Evolutionary conservation across 495 filamentous ascomycete genomes (phyloP), one percentile per base, ranked within the genome.

Genomic region (Acidomyces sp.): DNA sequence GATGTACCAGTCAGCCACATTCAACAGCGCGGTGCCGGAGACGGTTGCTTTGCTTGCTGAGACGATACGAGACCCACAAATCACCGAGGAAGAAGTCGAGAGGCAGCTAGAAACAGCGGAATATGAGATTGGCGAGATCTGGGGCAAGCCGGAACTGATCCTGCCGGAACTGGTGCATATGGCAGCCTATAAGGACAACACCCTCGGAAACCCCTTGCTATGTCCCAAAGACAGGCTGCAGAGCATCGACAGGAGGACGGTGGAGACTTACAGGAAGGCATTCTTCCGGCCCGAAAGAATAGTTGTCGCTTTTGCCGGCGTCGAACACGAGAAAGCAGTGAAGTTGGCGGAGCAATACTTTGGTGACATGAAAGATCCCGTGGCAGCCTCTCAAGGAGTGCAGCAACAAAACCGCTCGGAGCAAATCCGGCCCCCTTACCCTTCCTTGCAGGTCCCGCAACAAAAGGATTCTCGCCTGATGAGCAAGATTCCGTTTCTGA

Each of bases 1-100:
- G 55, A 96, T 99, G 90, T 99, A 99, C 64, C 92, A 96, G 60
- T 80, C 85, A 4, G 92, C 90, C 25, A 95, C 85, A 39, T 99
- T 99, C 73, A 99, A 99, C 64, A 80, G 81, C 9, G 75, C 87
- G 3, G 83, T 96, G 18, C 78, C 84, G 11, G 74, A 75, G 12
- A 82, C 90, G 19, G 70, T 90, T 7, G 92, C 69, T 7, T 65
- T 99, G 19, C 69, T 99, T 20, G 92, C 90, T 21, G 90, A 99
- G 51, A 99, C 90, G 7, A 88, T 99, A 29, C 78, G 83, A 34
- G 78, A 93, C 45, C 86, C 90, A 7, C 62, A 76, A 24, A 80
- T 96, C 42, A 90, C 81, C n/a, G 82, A 94, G 27, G 77, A 85
- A 32, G 90, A 99, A 56, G 80, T 99, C 1, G 55, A 68, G 23